Conservation (phyloP, 768 basidiomycete genomes). For the Suillus clintonianus region DNA sequence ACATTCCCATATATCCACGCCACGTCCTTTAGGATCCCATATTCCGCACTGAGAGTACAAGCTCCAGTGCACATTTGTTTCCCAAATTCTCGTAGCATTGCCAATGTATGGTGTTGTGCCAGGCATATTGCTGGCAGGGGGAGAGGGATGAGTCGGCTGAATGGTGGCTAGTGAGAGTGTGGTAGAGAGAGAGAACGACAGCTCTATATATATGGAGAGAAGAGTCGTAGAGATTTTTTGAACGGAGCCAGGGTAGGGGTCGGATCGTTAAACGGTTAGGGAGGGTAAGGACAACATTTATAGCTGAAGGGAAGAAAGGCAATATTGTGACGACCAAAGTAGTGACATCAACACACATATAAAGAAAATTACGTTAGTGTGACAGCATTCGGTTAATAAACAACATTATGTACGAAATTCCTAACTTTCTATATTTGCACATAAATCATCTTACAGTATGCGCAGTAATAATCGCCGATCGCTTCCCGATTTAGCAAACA, state of each 20-base stretch:
- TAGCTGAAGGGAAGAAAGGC: conserved; percentile 29
- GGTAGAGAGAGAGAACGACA: neutral
- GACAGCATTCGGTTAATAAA: conserved; percentile 28
- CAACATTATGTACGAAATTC: conserved; percentile 15
- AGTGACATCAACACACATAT: conserved; percentile 34
- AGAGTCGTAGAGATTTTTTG: neutral
- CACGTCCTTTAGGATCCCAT: conserved; percentile 66
- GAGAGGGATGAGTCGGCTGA: neutral
- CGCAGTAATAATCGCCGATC: conserved; percentile 2
- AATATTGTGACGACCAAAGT: conserved; percentile 20
- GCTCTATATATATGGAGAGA: neutral
- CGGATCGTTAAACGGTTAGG: conserved; percentile 9
- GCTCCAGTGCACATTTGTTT: conserved; percentile 64
- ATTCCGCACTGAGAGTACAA: conserved; percentile 68
- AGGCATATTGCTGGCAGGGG: conserved; percentile 25
- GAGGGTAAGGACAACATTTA: conserved; percentile 24
- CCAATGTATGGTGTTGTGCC: conserved; percentile 42
- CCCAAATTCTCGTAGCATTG: conserved; percentile 73
- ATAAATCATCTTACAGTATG: conserved; percentile 2
- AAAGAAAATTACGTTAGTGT: conserved; percentile 20
- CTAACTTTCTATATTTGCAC: conserved; percentile 3
- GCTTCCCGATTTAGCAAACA: neutral
- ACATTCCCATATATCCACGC: conserved; percentile 80
- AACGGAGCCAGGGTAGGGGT: conserved; percentile 7
- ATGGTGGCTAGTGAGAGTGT: neutral